phyloP scores from a whole-genome alignment of 2,329 filamentous ascomycete species.

The Scortechinia acanthostroma region DNA sequence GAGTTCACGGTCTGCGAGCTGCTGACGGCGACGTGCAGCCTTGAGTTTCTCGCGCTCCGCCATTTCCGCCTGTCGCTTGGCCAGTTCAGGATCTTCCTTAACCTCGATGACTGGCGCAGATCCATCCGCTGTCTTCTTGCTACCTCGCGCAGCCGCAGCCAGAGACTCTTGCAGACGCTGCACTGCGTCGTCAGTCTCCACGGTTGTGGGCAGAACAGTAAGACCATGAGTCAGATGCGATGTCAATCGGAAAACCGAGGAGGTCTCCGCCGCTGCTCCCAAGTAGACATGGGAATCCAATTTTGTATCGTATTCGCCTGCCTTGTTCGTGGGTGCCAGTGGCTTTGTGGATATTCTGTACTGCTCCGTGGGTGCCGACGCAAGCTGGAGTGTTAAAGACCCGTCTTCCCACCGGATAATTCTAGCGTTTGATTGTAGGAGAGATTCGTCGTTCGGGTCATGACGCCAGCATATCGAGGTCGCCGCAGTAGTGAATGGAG shows the following conservation, averaged over 20 bases:
- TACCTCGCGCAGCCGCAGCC: slow-evolving; percentile 39
- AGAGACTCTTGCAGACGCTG: slow-evolving; percentile 48
- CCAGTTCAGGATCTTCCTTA: slow-evolving; percentile 52
- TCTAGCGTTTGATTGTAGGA: slow-evolving; percentile 55
- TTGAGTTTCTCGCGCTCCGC: slow-evolving; percentile 49
- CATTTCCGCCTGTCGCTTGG: slow-evolving; percentile 44
- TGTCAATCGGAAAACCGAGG: slow-evolving; percentile 46
- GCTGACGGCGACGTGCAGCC: slow-evolving; percentile 41
- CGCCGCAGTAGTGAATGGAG: slow-evolving; percentile 50
- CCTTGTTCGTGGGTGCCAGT: slow-evolving; percentile 44
- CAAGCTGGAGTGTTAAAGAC: slow-evolving; percentile 54
- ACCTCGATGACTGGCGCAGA: slow-evolving; percentile 45
- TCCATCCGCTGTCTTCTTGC: slow-evolving; percentile 36
- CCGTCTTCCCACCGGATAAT: slow-evolving; percentile 60
- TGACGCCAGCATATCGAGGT: slow-evolving; percentile 58
- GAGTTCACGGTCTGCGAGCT: slow-evolving; percentile 43
- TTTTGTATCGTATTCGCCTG: slow-evolving; percentile 37
- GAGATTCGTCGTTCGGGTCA: slow-evolving; percentile 42
- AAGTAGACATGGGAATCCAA: slow-evolving; percentile 57
- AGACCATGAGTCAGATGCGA: slow-evolving; percentile 53
- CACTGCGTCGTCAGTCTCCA: slow-evolving; percentile 49
- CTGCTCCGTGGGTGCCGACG: slow-evolving; percentile 51
- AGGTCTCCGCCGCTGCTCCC: slow-evolving; percentile 42
- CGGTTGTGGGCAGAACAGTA: slow-evolving; percentile 41
- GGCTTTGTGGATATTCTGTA: slow-evolving; percentile 50